Base-by-base conservation (phyloP, 495 filamentous ascomycete genomes). In the Durotheca rogersii region DNA sequence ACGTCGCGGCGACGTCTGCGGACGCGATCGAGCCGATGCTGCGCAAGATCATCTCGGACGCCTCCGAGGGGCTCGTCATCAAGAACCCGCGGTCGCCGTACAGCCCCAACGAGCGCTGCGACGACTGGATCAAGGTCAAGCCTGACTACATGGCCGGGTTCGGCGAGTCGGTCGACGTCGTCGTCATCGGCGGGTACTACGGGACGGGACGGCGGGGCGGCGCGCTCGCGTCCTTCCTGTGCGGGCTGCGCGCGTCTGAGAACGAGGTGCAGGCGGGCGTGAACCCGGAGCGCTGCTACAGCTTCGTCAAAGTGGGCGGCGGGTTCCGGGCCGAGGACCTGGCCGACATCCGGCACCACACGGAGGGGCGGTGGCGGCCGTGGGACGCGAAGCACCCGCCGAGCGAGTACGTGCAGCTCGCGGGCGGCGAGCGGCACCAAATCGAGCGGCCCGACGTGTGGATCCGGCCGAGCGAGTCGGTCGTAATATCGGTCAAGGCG, bases 101-200 rank as follows among this genome's bases (percentile, higher is more conserved):
- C 64, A 80, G 83, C 18, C 73, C 96, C 21, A 96, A 95, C 66
- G 87, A 90, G 54, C 87, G 93, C 20, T 93, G 93, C 61, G 89
- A 96, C 60, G 87, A 95, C 72, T 98, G 93, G 93, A 88, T 97
- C 75, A 98, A 98, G 66, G 90, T 98, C 14, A 98, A 98, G 65
- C 93, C 93, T 4, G 93, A 98, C 50, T 98, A 98, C 69, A 96
- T 98, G 93, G 84, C 83, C 17, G 93, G 95, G 54, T 96, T 91
- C 63, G 93, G 93, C 46, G 93, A 98, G 69, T 88, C 85, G 4
- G 80, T 98, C 7, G 93, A 98, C 62, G 84, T 89, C 40, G 72
- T 95, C 12, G 78, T 98, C 4, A 79, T 98, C 33, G 93, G 93
- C 31, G 94, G 92, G 19, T 97, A 96, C 71, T 98, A 87, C 66